Evolutionary conservation across 768 basidiomycete genomes (phyloP), one percentile per base, ranked within the genome.

Genomic region (Holtermanniella nyarrowii): DNA sequence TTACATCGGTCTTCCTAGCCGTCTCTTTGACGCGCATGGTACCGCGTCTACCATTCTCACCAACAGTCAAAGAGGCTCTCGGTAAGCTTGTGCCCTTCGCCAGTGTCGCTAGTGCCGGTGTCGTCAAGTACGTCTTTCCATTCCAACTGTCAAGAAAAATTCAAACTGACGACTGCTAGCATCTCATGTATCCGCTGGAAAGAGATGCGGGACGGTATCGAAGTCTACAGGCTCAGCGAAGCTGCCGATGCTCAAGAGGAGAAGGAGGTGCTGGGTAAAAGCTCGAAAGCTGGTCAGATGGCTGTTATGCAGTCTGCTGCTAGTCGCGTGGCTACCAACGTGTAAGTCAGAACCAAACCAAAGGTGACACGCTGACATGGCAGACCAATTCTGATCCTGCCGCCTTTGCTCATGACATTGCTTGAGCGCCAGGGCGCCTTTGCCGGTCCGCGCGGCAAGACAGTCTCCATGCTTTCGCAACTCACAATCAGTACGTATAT

Each of bases 281-380:
- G 64, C 41, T 50, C 63, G 2, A 68, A 65, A 43, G 74, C 74
- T 0, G 74, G 74, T 3, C 55, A 65, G 39, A 55, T 59, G 59
- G 74, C 74, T 0, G 73, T 75, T 5, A 67, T 50, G 27, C 74
- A 75, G 49, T 66, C 63, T 26, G 74, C 74, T 4, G 74, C 73
- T 1, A 61, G 57, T 42, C 54, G 74, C 11, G 72, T 75, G 0
- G 57, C 73, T 4, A 72, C 72, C 50, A 74, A 75, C 61, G 64
- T 74, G 72, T 74, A 42, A 25, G 70, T 65, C 14, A 5, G 16
- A 39, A 4, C 12, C 10, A 40, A 16, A 31, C 14, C 26, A 5
- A n/a, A 27, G 13, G 26, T 20, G 14, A 26, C 41, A 46, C 44
- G 7, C n/a, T 23, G 24, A 23, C 20, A 40, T 4, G 13, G 3